Evolutionary conservation across 1,284 basidiomycete species (phyloP).

Genomic region (Polyporus tsugae): DNA sequence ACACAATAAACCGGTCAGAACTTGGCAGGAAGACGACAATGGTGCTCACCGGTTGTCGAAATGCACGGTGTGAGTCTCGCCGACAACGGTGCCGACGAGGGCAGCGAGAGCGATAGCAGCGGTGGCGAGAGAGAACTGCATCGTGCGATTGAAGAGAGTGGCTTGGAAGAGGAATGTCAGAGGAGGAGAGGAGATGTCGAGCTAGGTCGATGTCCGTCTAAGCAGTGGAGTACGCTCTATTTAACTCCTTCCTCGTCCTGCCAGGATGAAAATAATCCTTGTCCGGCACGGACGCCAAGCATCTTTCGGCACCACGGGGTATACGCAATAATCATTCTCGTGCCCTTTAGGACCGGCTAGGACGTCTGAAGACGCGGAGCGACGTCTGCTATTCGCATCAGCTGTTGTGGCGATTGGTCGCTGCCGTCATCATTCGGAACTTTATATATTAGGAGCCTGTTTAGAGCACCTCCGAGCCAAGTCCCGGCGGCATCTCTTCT

Average conservation of each 20-base stretch:
- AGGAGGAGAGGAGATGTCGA: background rate
- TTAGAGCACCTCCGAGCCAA: too few relatives aligned
- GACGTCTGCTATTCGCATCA: too few relatives aligned
- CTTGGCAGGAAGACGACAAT: background rate
- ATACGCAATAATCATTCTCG: background rate
- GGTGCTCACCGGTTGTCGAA: conserved; percentile 47
- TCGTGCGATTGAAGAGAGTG: conserved; percentile 23
- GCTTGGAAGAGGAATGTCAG: background rate
- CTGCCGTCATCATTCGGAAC: background rate
- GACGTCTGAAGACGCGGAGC: too few relatives aligned
- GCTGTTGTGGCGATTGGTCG: too few relatives aligned
- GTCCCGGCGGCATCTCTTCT: too few relatives aligned
- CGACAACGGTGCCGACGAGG: conserved; percentile 38
- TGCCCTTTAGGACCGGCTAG: background rate
- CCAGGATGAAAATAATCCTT: too few relatives aligned
- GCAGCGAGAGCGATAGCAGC: conserved; percentile 37
- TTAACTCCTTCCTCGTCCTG: background rate
- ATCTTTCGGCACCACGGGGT: background rate
- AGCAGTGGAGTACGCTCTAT: background rate
- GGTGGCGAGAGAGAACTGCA: conserved; percentile 43
- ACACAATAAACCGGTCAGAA: background rate
- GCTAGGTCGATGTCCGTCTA: background rate
- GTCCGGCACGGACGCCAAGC: too few relatives aligned
- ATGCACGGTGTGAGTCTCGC: conserved; percentile 47
- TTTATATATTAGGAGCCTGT: background rate